Conservation (phyloP, 73 alveolate species). For the Tetrahymena borealis region DNA sequence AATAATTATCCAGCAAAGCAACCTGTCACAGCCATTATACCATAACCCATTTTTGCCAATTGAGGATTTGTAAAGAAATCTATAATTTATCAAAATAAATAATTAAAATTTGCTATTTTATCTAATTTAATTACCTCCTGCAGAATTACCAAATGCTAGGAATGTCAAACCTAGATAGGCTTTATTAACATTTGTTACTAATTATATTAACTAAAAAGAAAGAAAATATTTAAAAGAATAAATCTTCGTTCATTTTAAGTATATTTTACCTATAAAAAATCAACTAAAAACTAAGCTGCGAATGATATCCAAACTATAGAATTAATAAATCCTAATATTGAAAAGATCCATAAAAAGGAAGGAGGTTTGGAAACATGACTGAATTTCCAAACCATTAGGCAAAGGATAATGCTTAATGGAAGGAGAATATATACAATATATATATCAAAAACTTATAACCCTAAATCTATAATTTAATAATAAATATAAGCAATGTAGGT, state of each 20-base stretch:
- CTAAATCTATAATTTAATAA: neutral
- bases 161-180: constrained; percentile 91
- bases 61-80: constrained; percentile 88
- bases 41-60: constrained; percentile 87
- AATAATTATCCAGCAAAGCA: constrained; percentile 95
- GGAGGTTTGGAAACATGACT: neutral
- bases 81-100: neutral
- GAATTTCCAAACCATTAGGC: neutral
- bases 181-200: constrained; percentile 60
- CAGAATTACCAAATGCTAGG: constrained; percentile 96
- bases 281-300: neutral
- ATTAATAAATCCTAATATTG: neutral
- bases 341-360: neutral
- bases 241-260: neutral
- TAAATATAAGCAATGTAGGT: neutral
- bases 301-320: neutral
- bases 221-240: neutral
- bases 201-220: constrained; percentile 56
- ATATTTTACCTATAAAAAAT: neutral
- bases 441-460: neutral
- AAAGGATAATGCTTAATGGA: neutral
- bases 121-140: constrained; percentile 29
- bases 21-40: constrained; percentile 96
- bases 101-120: neutral
- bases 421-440: neutral